phyloP scores from a whole-genome alignment of 2,329 filamentous ascomycete genomes.

The Botryosphaeria agaves region DNA sequence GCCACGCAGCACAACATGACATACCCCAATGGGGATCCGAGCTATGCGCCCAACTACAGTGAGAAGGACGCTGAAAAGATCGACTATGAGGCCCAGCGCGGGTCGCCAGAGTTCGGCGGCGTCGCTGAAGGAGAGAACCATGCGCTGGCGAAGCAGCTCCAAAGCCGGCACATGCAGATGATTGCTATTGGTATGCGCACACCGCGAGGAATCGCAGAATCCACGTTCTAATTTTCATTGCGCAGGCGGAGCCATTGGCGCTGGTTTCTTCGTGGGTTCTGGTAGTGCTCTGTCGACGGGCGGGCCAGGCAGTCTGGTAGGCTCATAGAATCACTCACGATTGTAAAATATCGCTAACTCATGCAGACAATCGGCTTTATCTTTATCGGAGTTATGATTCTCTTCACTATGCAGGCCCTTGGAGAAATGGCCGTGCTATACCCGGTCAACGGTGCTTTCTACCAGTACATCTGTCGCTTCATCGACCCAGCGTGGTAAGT shows the following conservation, averaged over 20 bases:
- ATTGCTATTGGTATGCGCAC: conserved; percentile 14
- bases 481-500: conserved; percentile 18
- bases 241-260: conserved; percentile 10
- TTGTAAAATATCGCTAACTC: too few species aligned
- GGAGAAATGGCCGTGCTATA: conserved; percentile 17
- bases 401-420: conserved; percentile 15
- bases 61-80: too few species aligned
- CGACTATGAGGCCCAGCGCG: too few species aligned
- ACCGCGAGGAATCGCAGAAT: background rate
- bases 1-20: too few species aligned
- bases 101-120: too few species aligned
- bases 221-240: background rate
- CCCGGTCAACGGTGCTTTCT: conserved; percentile 18
- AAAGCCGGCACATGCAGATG: conserved; percentile 19
- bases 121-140: too few species aligned
- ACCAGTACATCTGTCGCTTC: conserved; percentile 16
- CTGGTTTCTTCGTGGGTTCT: conserved; percentile 17
- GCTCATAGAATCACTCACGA: too few species aligned
- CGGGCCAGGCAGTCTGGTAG: conserved; percentile 17
- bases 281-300: conserved; percentile 13
- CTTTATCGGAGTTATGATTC: conserved; percentile 15
- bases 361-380: conserved; percentile 12
- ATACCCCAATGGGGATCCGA: too few species aligned
- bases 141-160: conserved; percentile 6
- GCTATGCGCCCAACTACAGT: too few species aligned